Conservation (phyloP, 2,329 filamentous ascomycete species). For the Ophiostoma novo-ulmi region DNA sequence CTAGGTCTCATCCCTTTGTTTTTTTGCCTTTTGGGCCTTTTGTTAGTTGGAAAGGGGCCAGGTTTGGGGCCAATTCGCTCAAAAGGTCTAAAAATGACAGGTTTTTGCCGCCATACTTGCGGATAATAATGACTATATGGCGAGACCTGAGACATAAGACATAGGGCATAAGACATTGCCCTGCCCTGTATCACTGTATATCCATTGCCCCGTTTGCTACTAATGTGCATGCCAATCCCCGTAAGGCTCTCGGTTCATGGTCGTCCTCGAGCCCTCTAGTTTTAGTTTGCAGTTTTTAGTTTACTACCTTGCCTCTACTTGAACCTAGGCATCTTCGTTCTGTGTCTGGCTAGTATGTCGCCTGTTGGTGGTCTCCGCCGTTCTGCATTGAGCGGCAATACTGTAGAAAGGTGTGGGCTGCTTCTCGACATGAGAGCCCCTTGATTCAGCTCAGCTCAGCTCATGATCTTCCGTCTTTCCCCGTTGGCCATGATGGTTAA, state of each 20-base stretch:
- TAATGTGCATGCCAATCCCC: background rate
- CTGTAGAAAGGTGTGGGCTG: no score
- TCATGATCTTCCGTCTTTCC: background rate
- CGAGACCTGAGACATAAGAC: background rate
- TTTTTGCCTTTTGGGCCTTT: background rate
- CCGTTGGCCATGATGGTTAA: background rate
- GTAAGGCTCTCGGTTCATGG: slow-evolving; percentile 12
- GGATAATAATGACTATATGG: background rate
- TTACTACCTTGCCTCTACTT: background rate
- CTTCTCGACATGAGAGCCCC: background rate
- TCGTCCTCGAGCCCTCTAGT: background rate
- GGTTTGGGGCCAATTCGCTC: background rate
- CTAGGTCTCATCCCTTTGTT: background rate
- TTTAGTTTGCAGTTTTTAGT: background rate
- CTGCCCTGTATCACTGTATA: background rate
- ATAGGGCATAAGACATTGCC: background rate
- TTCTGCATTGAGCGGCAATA: background rate
- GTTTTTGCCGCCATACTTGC: slow-evolving; percentile 9
- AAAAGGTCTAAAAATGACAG: background rate
- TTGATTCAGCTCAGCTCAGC: background rate
- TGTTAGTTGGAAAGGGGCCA: background rate
- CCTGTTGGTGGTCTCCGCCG: background rate
- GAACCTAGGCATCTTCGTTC: background rate
- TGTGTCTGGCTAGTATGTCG: background rate
- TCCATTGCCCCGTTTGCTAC: background rate